Evolutionary conservation across 306 rosid species (phyloP).

Genomic region (Begonia loranthoides): DNA sequence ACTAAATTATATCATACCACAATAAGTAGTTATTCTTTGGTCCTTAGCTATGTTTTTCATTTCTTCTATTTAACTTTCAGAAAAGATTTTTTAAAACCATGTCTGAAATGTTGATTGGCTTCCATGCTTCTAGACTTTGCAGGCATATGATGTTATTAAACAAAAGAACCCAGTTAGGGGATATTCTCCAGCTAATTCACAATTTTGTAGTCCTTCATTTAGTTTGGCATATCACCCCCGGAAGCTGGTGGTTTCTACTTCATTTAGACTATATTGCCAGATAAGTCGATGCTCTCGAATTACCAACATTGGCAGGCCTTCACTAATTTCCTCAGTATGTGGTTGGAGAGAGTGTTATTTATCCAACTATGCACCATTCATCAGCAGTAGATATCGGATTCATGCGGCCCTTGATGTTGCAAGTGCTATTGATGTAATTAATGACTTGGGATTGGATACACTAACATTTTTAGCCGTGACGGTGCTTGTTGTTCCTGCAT

Average conservation of each 20-base stretch:
- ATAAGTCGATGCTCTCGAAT: conserved; percentile 20
- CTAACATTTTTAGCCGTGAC: conserved; percentile 76
- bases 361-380: conserved; percentile 20
- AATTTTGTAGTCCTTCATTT: conserved; percentile 25
- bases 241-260: conserved; percentile 21
- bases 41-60: no score
- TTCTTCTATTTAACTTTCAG: not conserved
- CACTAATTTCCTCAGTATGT: conserved; percentile 9
- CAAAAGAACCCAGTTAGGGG: conserved; percentile 20
- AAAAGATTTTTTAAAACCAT: not conserved
- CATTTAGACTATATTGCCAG: conserved; percentile 18
- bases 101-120: conserved; percentile 6
- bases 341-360: conserved; percentile 23
- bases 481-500: conserved; percentile 70
- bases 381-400: conserved; percentile 23
- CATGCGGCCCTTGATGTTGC: conserved; percentile 66
- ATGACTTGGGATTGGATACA: conserved; percentile 89
- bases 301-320: conserved; percentile 16
- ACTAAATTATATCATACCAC: no score
- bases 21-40: no score
- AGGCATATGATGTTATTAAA: conserved; percentile 29
- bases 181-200: conserved; percentile 17
- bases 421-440: conserved; percentile 57
- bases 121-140: conserved; percentile 14
- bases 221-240: conserved; percentile 19